phyloP scores from a whole-genome alignment of 306 rosid genomes.

The Prosopis cineraria region DNA sequence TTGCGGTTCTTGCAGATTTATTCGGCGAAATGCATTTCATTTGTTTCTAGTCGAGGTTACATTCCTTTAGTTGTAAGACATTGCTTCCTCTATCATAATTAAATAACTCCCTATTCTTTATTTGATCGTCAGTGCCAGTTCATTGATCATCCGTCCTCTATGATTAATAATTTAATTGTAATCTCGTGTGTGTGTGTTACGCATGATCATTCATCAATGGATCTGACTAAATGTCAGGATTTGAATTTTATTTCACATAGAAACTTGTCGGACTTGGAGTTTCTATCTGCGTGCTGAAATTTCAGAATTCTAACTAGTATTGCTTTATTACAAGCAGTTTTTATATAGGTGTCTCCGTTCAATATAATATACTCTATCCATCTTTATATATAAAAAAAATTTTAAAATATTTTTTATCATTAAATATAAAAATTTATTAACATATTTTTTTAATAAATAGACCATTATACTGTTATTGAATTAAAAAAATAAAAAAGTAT shows the following conservation, averaged over 20 bases:
- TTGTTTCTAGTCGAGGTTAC: slow-evolving; percentile 21
- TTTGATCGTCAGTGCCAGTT: slow-evolving; percentile 8
- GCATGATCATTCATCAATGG: background rate
- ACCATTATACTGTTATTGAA: too few relatives aligned
- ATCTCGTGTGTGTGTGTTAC: too few relatives aligned
- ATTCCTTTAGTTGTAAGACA: slow-evolving; percentile 28
- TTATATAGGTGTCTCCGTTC: background rate
- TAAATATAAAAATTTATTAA: too few relatives aligned
- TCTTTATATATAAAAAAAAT: too few relatives aligned
- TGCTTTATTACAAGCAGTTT: background rate
- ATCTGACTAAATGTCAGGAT: background rate
- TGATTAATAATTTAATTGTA: background rate
- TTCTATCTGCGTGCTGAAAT: background rate
- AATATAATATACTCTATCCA: background rate
- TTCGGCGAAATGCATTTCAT: slow-evolving; percentile 33
- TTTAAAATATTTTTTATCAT: too few relatives aligned
- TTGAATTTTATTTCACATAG: background rate
- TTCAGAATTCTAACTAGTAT: background rate
- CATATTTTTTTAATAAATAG: too few relatives aligned
- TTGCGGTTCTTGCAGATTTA: slow-evolving; percentile 27
- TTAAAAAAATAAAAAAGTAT: too few relatives aligned
- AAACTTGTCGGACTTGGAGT: background rate
- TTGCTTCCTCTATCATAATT: slow-evolving; percentile 21
- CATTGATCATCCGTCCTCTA: background rate
- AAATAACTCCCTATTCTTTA: slow-evolving; percentile 17